Percentiles rank a stretch among this genome's conserved stretches.
These are phyloP conservation scores for Cryphonectria nitschkei DNA, from an alignment of 2,329 filamentous ascomycete species.

Conservation along the genomic window DNA sequence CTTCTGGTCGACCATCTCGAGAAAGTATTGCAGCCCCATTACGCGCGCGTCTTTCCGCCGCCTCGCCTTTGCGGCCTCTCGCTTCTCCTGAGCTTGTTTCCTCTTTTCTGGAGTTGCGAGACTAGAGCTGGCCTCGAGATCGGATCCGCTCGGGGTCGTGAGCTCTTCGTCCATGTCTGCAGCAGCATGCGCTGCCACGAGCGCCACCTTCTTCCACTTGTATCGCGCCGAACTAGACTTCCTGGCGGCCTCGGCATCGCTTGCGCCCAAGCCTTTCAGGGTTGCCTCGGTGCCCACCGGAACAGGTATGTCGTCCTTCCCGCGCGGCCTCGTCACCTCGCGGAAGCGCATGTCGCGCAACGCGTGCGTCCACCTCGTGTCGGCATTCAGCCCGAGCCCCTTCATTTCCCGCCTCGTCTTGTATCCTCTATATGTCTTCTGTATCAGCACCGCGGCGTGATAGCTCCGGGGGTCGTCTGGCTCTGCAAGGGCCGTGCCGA, in stretches of 20 bases:
- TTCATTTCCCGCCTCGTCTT: constrained; percentile 70
- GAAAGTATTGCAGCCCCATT: constrained; percentile 86
- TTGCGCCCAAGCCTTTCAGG: constrained; percentile 19
- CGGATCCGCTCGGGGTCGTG: constrained; percentile 45
- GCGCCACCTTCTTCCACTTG: constrained; percentile 76
- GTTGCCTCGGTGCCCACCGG: constrained; percentile 31
- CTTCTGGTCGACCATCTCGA: constrained; percentile 83
- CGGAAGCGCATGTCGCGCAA: constrained; percentile 60
- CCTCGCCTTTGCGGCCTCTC: constrained; percentile 55
- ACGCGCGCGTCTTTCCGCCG: constrained; percentile 70
- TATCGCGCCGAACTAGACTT: constrained; percentile 53
- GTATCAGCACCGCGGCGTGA: constrained; percentile 60
- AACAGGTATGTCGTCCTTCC: constrained; percentile 34
- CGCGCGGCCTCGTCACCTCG: constrained; percentile 51
- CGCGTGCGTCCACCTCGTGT: constrained; percentile 72
- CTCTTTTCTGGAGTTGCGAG: constrained; percentile 43
- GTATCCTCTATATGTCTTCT: constrained; percentile 79
- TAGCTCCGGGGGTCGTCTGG: constrained; percentile 35
- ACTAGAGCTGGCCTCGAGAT: constrained; percentile 39
- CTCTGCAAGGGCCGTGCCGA: constrained; percentile 21
- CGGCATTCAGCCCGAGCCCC: constrained; percentile 71
- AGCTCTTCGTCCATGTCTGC: constrained; percentile 58
- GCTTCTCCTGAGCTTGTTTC: constrained; percentile 43
- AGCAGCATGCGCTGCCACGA: constrained; percentile 72
- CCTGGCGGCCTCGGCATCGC: constrained; percentile 26